Evolutionary conservation across 129 eudicot genomes (phyloP).

Genomic region (Pittosporum tobira): DNA sequence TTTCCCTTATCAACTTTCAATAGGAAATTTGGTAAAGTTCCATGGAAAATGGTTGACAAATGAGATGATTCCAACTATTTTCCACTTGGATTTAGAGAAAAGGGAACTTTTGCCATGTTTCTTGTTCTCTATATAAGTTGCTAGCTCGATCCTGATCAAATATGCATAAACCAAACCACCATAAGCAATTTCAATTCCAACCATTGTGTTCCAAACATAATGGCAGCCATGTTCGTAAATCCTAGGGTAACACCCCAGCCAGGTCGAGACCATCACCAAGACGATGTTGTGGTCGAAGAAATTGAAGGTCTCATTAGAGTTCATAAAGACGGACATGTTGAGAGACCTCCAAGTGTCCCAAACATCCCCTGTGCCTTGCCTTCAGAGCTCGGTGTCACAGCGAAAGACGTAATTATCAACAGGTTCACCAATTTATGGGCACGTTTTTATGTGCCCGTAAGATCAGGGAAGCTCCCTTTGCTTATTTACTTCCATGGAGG

Average conservation of each 20-base stretch:
- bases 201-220: background rate
- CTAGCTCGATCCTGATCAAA: background rate
- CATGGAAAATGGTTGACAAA: background rate
- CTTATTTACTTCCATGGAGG: constrained; percentile 62
- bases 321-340: constrained; percentile 44
- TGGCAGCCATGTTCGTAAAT: constrained; percentile 16
- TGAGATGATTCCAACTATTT: background rate
- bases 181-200: no score
- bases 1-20: no score
- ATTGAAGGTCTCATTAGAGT: constrained; percentile 43
- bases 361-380: constrained; percentile 26
- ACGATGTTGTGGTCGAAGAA: constrained; percentile 34
- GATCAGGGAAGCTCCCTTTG: constrained; percentile 28
- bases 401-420: constrained; percentile 35
- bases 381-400: constrained; percentile 25
- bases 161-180: background rate
- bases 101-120: background rate
- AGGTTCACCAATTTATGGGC: constrained; percentile 37
- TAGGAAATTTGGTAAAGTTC: background rate
- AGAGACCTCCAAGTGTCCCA: constrained; percentile 40
- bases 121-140: constrained; percentile 12
- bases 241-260: constrained; percentile 2
- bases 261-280: constrained; percentile 8
- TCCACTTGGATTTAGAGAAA: no score
- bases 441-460: constrained; percentile 39